Conservation (phyloP, 2,329 filamentous ascomycete genomes). For the Aspergillus sp. region DNA sequence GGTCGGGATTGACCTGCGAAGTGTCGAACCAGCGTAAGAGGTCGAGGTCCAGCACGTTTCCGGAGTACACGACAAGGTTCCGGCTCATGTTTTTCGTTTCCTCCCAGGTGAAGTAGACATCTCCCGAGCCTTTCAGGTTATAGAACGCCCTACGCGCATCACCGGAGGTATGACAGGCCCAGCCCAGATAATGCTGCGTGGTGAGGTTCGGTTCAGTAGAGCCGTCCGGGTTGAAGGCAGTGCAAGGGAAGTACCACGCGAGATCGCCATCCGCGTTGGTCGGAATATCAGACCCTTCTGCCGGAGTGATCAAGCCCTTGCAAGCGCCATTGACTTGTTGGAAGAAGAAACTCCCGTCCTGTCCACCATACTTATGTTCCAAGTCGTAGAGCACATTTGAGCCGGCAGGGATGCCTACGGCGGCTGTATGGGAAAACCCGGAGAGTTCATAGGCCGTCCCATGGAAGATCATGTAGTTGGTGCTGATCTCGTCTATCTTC, state of each 20-base stretch:
- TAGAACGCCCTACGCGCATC: constrained; percentile 68
- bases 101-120: constrained; percentile 94
- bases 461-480: constrained; percentile 92
- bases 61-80: constrained; percentile 89
- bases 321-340: constrained; percentile 97
- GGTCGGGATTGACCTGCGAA: constrained; percentile 64
- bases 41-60: constrained; percentile 82
- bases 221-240: constrained; percentile 84
- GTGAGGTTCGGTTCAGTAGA: constrained; percentile 68
- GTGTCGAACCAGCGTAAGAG: constrained; percentile 85
- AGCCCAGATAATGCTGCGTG: constrained; percentile 68
- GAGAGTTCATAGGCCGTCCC: constrained; percentile 80
- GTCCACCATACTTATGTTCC: constrained; percentile 70
- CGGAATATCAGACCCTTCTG: constrained; percentile 65
- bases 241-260: constrained; percentile 96
- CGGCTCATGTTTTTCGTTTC: constrained; percentile 82
- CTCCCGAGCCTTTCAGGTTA: constrained; percentile 57
- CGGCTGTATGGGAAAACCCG: constrained; percentile 66
- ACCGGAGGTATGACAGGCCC: constrained; percentile 74
- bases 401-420: constrained; percentile 62
- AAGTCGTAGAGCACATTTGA: constrained; percentile 82
- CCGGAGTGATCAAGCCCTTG: constrained; percentile 74
- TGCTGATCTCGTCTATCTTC: constrained; percentile 69
- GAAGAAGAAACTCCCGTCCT: constrained; percentile 93
- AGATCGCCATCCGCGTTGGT: constrained; percentile 63